Evolutionary conservation across 2,329 filamentous ascomycete genomes (phyloP), one percentile per base, ranked within the genome.

Genomic region (Aureobasidium sp.): DNA sequence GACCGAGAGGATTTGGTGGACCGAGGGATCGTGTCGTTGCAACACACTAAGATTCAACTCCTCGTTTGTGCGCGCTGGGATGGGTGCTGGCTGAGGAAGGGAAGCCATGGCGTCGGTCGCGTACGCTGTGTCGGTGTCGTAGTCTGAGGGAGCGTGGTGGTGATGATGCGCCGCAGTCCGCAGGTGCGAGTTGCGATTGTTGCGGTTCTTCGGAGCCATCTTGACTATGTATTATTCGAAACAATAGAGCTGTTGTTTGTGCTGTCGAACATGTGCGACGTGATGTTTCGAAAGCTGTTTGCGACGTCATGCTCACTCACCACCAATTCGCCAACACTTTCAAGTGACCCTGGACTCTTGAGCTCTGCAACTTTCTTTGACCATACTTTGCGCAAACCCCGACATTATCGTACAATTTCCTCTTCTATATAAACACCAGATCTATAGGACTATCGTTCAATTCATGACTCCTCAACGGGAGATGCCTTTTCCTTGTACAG

Each of bases 31-130:
- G 77, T 96, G 90, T 67, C 91, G 89, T 63, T 84, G 86, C 39
- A 97, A 82, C 42, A 97, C 93, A 53, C 85, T 81, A 67, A 96
- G 82, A 78, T 97, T 97, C 70, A 97, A 86, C 67, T 95, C 88
- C 61, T 88, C 89, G 74, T 92, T 94, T 65, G 87, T 87, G 66
- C 89, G 87, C 39, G 77, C 73, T 45, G 79, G 78, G 31, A 74
- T 73, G 29, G 75, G 73, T 53, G 73, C 67, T n/a, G 53, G 20
- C 31, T 61, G 52, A 44, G 64, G 34, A 1, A 61, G 29, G 20
- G 58, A 42, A 15, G 39, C 41, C 31, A 63, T 15, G 27, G 73
- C 69, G 66, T 73, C 68, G 56, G 74, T 72, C 60, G 68, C 55
- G 61, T 71, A 67, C 62, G 72, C 70, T 15, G 73, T 74, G 69